Percentiles rank a stretch among this genome's conserved stretches.
Conservation (phyloP, 2,329 filamentous ascomycete genomes). For the Paecilomyces formosus region DNA sequence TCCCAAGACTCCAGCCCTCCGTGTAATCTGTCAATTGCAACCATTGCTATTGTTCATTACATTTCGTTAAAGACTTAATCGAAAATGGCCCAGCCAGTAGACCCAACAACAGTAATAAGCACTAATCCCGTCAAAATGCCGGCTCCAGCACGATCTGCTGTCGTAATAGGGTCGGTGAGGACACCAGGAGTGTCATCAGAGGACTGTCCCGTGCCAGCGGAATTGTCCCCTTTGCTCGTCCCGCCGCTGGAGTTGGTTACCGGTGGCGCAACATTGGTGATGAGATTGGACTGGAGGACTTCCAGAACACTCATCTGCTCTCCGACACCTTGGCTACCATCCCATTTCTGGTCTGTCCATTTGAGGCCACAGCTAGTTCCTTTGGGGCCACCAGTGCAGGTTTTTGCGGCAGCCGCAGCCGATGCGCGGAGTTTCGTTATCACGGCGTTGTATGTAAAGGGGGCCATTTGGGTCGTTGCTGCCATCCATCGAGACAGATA, state of each 20-base stretch:
- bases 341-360: constrained; percentile 32
- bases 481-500: constrained; percentile 57
- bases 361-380: constrained; percentile 29
- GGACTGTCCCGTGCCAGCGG: constrained; percentile 15
- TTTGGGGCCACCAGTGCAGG: constrained; percentile 44
- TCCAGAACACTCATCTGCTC: constrained; percentile 34
- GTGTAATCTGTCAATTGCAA: not conserved
- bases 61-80: constrained; percentile 12
- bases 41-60: not conserved
- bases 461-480: constrained; percentile 51
- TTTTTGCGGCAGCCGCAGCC: constrained; percentile 47
- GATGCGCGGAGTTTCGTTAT: constrained; percentile 46
- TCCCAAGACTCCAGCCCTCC: not conserved
- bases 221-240: constrained; percentile 21
- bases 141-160: constrained; percentile 35
- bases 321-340: constrained; percentile 30
- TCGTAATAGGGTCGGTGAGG: constrained; percentile 16
- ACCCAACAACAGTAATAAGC: constrained; percentile 24
- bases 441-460: constrained; percentile 46
- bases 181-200: constrained; percentile 3
- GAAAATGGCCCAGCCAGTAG: constrained; percentile 29
- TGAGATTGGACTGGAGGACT: constrained; percentile 26
- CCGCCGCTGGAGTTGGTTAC: constrained; percentile 23
- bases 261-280: constrained; percentile 19
- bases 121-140: constrained; percentile 35